Base-by-base conservation (phyloP, 2,329 filamentous ascomycete species). In the Alternaria rosae region DNA sequence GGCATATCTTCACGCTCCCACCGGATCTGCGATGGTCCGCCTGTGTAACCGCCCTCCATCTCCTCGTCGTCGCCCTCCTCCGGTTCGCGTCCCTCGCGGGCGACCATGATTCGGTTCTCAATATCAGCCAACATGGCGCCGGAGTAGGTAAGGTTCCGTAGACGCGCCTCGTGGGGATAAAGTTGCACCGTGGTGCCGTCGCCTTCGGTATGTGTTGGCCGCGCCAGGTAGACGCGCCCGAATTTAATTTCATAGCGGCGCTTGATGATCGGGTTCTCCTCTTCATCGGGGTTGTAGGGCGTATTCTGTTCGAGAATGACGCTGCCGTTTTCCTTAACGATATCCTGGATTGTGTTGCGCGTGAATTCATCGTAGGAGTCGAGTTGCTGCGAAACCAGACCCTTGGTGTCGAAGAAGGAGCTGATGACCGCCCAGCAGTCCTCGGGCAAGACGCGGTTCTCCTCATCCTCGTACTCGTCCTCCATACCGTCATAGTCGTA, bases 311-410 rank as follows among this genome's bases (percentile, higher is more conserved):
- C 95, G 68, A 99, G 88, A n/a, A 92, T 93, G 64, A 98, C 90
- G 69, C 91, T 89, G 42, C 92, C 92, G 78, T 97, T 94, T 80
- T 98, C 95, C 74, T 93, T 90, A 62, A 99, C 91, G 62, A 99
- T 88, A 73, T 97, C 92, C 76, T 98, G 94, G 81, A 99, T 94
- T 0, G 94, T 97, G 21, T 92, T 93, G 62, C 91, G 90, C 59
- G 95, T 94, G 76, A 99, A 99, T 78, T 98, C 94, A 82, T 99
- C 93, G 82, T 97, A 99, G 0, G 96, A 99, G 79, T 98, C 94
- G 66, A 98, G 90, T 84, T 99, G 95, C 82, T 99, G 94, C 15
- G 95, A 97, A 21, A 97, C 95, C 30, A 99, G 87, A 74, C 95
- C 94, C 82, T 98, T 99, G 66, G 89, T 88, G 72, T 97, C 93